Evolutionary conservation across 2,329 filamentous ascomycete species (phyloP).

Genomic region (Teratosphaeria pseudoeucalypti): DNA sequence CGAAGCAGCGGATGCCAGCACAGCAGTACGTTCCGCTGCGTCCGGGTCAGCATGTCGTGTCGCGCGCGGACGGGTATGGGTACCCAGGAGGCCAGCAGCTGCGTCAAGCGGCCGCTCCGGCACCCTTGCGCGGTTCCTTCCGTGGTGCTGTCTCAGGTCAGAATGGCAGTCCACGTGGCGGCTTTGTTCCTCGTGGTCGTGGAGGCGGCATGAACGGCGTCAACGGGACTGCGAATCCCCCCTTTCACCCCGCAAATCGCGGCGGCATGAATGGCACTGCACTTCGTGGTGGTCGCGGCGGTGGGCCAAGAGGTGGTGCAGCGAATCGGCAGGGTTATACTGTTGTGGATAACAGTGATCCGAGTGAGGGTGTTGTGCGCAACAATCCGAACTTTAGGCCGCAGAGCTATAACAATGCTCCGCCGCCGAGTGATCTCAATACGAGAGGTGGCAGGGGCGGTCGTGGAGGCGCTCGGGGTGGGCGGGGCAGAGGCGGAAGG

Average conservation of each 20-base stretch:
- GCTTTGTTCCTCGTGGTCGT: slow-evolving; percentile 22
- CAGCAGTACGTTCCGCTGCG: slow-evolving; percentile 17
- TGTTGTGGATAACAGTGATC: slow-evolving; percentile 40
- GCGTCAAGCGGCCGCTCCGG: slow-evolving; percentile 44
- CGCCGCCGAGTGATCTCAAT: slow-evolving; percentile 50
- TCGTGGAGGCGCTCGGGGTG: slow-evolving; percentile 11
- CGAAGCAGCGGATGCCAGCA: slow-evolving; percentile 15
- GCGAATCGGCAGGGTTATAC: slow-evolving; percentile 35
- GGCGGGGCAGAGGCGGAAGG: slow-evolving; percentile 9
- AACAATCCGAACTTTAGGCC: slow-evolving; percentile 49
- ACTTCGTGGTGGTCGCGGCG: slow-evolving; percentile 32
- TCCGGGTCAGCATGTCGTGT: slow-evolving; percentile 12
- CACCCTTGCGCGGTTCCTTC: slow-evolving; percentile 49
- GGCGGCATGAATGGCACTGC: slow-evolving; percentile 18
- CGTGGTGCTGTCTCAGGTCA: slow-evolving; percentile 45
- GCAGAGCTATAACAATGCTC: slow-evolving; percentile 42
- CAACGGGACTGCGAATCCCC: slow-evolving; percentile 19
- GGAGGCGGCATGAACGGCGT: slow-evolving; percentile 21
- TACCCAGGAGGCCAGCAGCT: slow-evolving; percentile 49
- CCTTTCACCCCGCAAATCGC: slow-evolving; percentile 25
- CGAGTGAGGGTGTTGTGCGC: slow-evolving; percentile 42
- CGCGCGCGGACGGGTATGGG: slow-evolving; percentile 38
- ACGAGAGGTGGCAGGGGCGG: slow-evolving; percentile 14
- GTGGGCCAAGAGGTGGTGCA: slow-evolving; percentile 16
- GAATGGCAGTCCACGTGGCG: slow-evolving; percentile 23